Conservation (phyloP, 2,329 filamentous ascomycete species). For the Cordyceps militaris region DNA sequence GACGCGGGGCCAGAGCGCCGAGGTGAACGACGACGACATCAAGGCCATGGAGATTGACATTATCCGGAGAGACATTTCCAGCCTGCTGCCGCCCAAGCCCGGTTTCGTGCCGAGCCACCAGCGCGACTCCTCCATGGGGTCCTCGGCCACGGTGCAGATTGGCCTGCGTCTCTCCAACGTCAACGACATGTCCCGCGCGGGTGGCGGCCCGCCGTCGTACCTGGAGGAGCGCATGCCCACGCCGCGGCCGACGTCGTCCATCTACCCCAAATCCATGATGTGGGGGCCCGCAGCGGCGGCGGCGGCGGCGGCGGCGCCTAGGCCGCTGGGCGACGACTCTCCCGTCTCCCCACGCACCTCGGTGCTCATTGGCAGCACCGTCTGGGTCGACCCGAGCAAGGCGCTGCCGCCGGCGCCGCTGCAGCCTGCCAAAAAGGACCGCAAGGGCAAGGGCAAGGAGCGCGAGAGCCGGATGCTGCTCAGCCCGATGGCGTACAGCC, state of each 20-base stretch:
- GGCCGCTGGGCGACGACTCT: neutral
- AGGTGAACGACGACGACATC: constrained; percentile 1
- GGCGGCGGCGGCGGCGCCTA: neutral
- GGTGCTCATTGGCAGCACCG: neutral
- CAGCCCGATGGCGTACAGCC: constrained; percentile 47
- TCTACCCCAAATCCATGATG: constrained; percentile 10
- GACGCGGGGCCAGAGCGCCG: neutral
- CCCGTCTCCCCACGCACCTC: neutral
- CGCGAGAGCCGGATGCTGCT: constrained; percentile 33
- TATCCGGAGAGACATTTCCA: constrained; percentile 10
- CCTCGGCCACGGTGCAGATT: constrained; percentile 64
- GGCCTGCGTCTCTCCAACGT: constrained; percentile 60
- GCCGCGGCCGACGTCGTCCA: constrained; percentile 10
- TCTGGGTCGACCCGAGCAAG: constrained; percentile 9
- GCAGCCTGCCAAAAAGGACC: neutral
- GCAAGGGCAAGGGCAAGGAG: constrained; percentile 16
- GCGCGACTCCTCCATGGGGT: constrained; percentile 55
- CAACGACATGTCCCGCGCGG: constrained; percentile 37
- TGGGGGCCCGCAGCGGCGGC: neutral
- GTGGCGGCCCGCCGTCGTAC: constrained; percentile 10
- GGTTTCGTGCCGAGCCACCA: constrained; percentile 28
- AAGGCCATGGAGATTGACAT: constrained; percentile 1
- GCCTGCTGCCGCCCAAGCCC: constrained; percentile 31
- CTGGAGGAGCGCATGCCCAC: neutral
- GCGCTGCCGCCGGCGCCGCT: constrained; percentile 8